Evolutionary conservation across 2,329 filamentous ascomycete genomes (phyloP).

Genomic region (Paecilomyces sp.): DNA sequence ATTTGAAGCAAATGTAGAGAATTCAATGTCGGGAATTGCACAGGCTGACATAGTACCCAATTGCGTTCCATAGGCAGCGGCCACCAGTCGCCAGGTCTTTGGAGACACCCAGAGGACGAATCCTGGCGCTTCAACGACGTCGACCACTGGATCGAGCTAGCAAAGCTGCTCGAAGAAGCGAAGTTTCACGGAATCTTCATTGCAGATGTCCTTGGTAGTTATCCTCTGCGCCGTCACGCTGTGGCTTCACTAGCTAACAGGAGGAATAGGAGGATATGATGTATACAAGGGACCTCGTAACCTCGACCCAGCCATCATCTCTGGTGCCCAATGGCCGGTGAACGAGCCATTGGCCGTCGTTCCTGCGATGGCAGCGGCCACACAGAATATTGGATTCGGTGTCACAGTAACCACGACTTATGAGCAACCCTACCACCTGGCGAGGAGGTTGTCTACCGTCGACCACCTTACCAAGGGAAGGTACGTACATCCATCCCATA

Average conservation of each 20-base stretch:
- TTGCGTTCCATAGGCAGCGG: conserved; percentile 31
- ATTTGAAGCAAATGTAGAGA: not conserved
- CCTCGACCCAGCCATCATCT: conserved; percentile 52
- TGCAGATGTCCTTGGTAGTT: conserved; percentile 53
- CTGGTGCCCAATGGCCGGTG: conserved; percentile 64
- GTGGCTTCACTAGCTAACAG: conserved; percentile 12
- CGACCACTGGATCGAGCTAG: conserved; percentile 55
- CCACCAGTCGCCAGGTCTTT: conserved; percentile 51
- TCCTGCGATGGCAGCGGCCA: conserved; percentile 61
- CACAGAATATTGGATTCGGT: conserved; percentile 60
- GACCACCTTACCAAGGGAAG: conserved; percentile 62
- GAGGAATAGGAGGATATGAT: conserved; percentile 53
- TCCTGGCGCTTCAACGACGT: conserved; percentile 56
- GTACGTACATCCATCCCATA: conserved; percentile 17
- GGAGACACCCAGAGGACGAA: conserved; percentile 59
- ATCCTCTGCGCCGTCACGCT: not conserved
- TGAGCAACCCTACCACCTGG: conserved; percentile 61
- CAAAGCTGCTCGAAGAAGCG: conserved; percentile 52
- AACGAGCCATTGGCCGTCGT: conserved; percentile 60
- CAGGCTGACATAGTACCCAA: not conserved
- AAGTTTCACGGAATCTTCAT: conserved; percentile 63
- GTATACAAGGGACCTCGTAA: conserved; percentile 58
- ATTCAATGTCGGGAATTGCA: not conserved
- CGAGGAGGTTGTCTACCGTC: conserved; percentile 57
- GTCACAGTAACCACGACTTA: conserved; percentile 63